Percentiles rank a stretch among this genome's conserved stretches.
phyloP scores from a whole-genome alignment of 1,139 yeast species.

The Sugiyamaella sp. region DNA sequence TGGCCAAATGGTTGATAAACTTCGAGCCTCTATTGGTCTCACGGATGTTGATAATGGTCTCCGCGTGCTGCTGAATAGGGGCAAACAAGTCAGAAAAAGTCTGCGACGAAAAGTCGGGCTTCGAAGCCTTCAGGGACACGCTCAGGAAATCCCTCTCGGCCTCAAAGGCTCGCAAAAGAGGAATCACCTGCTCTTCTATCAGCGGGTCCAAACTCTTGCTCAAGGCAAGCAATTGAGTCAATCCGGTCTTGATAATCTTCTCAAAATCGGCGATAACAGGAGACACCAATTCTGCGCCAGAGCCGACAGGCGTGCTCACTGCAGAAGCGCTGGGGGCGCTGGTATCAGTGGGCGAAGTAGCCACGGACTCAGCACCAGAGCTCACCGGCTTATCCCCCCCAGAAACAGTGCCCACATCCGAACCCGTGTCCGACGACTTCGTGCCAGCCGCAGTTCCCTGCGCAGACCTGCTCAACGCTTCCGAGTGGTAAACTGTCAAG shows the following conservation, averaged over 20 bases:
- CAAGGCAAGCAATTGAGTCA: conserved; percentile 61
- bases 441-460: conserved; percentile 21
- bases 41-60: conserved; percentile 61
- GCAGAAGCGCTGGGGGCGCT: conserved; percentile 22
- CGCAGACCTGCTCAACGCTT: conserved; percentile 37
- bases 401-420: conserved; percentile 24
- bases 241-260: conserved; percentile 52
- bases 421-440: conserved; percentile 36
- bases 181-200: conserved; percentile 62
- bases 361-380: conserved; percentile 22
- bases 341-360: conserved; percentile 24
- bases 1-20: conserved; percentile 69
- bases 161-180: conserved; percentile 60
- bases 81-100: conserved; percentile 58
- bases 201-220: conserved; percentile 65
- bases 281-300: conserved; percentile 30
- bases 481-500: conserved; percentile 78
- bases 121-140: conserved; percentile 61
- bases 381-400: conserved; percentile 10
- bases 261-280: conserved; percentile 52
- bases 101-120: conserved; percentile 59
- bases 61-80: conserved; percentile 69
- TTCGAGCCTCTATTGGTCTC: conserved; percentile 74
- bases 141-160: conserved; percentile 61
- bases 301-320: conserved; percentile 28